Evolutionary conservation across 73 alveolate genomes (phyloP).

Genomic region (Strombidium stylifer): DNA sequence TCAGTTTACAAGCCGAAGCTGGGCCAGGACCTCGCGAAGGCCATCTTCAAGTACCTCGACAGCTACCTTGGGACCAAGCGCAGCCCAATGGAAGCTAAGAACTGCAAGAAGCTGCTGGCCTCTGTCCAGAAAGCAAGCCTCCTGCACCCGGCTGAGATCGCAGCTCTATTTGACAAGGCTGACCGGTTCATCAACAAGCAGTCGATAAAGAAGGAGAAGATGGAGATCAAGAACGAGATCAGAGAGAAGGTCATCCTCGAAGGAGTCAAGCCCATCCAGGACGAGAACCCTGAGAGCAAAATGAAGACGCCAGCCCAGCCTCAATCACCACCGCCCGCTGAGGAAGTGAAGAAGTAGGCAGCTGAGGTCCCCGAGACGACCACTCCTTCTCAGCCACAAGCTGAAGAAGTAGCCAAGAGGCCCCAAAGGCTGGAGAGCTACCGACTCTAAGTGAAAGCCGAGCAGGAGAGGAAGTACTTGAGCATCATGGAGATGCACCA

Average conservation of each 20-base stretch:
- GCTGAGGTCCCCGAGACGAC: no score
- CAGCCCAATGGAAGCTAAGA: slow-evolving; percentile 21
- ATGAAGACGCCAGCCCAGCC: no score
- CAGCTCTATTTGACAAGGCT: slow-evolving; percentile 17
- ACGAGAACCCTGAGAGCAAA: no score
- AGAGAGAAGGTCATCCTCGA: slow-evolving; percentile 11
- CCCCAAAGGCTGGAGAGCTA: background rate
- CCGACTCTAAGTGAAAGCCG: background rate
- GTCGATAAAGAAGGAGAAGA: slow-evolving; percentile 9
- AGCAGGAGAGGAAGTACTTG: background rate
- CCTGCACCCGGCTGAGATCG: background rate
- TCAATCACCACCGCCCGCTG: no score
- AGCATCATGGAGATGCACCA: background rate
- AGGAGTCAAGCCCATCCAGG: background rate
- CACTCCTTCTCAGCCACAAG: background rate
- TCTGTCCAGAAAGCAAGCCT: background rate
- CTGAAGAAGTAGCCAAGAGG: slow-evolving; percentile 3
- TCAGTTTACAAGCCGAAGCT: background rate
- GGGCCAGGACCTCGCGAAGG: background rate
- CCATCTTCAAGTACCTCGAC: slow-evolving; percentile 5
- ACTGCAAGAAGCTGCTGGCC: slow-evolving; percentile 1
- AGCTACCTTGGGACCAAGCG: background rate
- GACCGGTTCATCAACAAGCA: slow-evolving; percentile 20
- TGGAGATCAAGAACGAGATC: slow-evolving; percentile 4
- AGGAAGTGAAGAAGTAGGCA: background rate